A percentile compares a stretch with the other conserved stretches of the same genome.
phyloP scores from a whole-genome alignment of 805 yeast species.

The Isabelozyma rhagii region DNA sequence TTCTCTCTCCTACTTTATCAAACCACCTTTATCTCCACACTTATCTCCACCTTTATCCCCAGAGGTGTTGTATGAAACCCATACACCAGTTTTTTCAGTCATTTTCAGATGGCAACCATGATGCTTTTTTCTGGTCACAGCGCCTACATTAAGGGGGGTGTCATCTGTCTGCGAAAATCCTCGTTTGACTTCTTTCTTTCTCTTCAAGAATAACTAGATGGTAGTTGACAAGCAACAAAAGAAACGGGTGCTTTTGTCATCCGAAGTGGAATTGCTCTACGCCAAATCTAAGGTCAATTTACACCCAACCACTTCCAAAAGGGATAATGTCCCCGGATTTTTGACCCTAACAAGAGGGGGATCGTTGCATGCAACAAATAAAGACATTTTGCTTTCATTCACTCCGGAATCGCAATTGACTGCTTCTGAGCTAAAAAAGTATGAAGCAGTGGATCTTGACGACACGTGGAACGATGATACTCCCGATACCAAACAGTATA shows the following conservation, averaged over 20 bases:
- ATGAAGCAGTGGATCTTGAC: conserved; percentile 48
- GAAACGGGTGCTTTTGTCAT: conserved; percentile 4
- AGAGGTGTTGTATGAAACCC: background rate
- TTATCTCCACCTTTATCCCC: background rate
- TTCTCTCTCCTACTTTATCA: too few relatives aligned
- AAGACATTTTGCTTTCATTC: conserved; percentile 64
- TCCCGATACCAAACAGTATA: background rate
- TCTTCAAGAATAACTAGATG: background rate
- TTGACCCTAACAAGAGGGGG: conserved; percentile 60
- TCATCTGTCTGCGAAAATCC: background rate
- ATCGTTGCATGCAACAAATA: conserved; percentile 38
- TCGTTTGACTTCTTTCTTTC: background rate
- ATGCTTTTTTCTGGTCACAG: background rate
- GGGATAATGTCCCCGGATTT: conserved; percentile 80
- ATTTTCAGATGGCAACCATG: background rate
- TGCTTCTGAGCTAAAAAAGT: conserved; percentile 42
- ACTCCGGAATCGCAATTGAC: conserved; percentile 55
- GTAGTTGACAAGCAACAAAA: conserved; percentile 1
- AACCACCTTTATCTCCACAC: background rate
- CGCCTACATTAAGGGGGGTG: background rate
- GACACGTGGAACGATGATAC: background rate
- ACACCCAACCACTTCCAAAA: conserved; percentile 72
- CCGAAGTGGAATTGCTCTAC: conserved; percentile 47
- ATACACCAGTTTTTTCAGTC: background rate
- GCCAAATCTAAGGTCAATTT: conserved; percentile 72